phyloP scores from a whole-genome alignment of 768 basidiomycete species.

The Lactarius sp. region DNA sequence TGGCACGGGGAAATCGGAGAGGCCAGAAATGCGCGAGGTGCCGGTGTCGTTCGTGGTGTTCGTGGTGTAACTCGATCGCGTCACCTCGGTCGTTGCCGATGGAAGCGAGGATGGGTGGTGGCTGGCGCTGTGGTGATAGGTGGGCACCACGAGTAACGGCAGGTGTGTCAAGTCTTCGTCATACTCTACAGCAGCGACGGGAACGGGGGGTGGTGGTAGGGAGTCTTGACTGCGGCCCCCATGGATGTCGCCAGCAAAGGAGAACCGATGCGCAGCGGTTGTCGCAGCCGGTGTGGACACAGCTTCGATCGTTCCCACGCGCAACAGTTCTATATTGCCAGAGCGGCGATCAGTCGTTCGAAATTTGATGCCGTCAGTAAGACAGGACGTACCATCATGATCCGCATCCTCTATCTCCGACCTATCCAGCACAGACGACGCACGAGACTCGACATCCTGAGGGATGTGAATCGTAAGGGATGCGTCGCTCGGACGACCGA shows the following conservation, averaged over 20 bases:
- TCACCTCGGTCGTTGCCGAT: conserved; percentile 31
- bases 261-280: conserved; percentile 33
- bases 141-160: conserved; percentile 26
- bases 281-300: conserved; percentile 46
- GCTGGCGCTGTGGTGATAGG: conserved; percentile 13
- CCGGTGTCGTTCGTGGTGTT: conserved; percentile 50
- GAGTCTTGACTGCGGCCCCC: conserved; percentile 11
- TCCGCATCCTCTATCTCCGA: conserved; percentile 32
- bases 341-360: neutral
- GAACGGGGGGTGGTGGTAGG: conserved; percentile 1
- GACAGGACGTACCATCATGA: conserved; percentile 35
- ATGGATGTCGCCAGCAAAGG: conserved; percentile 24
- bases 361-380: neutral
- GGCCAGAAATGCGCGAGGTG: conserved; percentile 58
- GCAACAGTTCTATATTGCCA: conserved; percentile 39
- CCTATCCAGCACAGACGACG: conserved; percentile 33
- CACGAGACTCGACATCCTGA: conserved; percentile 36
- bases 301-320: conserved; percentile 49
- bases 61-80: conserved; percentile 59
- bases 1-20: conserved; percentile 70
- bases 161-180: neutral
- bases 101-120: conserved; percentile 23
- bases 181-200: too few species aligned
- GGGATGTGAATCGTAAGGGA: conserved; percentile 32
- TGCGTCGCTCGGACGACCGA: conserved; percentile 19